Conservation (phyloP, 345 rosid species). For the Punica granatum region DNA sequence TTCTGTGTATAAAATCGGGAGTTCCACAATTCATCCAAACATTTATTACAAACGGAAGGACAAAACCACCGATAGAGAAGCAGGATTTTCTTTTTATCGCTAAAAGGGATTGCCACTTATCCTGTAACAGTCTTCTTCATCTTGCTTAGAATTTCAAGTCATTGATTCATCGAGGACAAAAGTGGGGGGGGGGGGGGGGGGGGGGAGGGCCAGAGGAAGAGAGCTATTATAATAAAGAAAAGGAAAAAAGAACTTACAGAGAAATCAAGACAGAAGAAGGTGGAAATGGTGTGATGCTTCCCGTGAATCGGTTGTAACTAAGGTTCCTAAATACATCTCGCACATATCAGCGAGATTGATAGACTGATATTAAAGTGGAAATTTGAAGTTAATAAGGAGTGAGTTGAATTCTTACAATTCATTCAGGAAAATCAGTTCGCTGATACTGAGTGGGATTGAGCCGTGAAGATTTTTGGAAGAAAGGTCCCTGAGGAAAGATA, state of each 20-base stretch:
- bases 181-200: too few relatives aligned
- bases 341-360: not conserved
- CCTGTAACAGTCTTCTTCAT: too few relatives aligned
- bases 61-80: too few relatives aligned
- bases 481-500: conserved; percentile 33
- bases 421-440: conserved; percentile 25
- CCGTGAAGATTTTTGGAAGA: conserved; percentile 32
- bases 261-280: conserved; percentile 33
- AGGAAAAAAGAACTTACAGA: conserved; percentile 37
- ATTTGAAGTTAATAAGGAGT: not conserved
- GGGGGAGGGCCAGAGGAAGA: too few relatives aligned
- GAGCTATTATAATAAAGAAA: too few relatives aligned
- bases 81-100: too few relatives aligned
- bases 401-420: conserved; percentile 35
- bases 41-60: too few relatives aligned
- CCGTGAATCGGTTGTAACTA: conserved; percentile 44
- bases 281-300: conserved; percentile 32
- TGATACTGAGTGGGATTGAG: conserved; percentile 27
- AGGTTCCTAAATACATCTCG: conserved; percentile 31
- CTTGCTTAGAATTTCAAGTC: too few relatives aligned
- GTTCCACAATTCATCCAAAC: too few relatives aligned
- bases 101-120: too few relatives aligned
- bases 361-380: not conserved
- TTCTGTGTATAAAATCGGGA: too few relatives aligned
- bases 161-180: too few relatives aligned